A percentile compares a stretch with the other conserved stretches of the same genome.
These are phyloP conservation scores for Aspergillus bridgeri DNA, from an alignment of 495 filamentous ascomycete species.

Conservation along the genomic window DNA sequence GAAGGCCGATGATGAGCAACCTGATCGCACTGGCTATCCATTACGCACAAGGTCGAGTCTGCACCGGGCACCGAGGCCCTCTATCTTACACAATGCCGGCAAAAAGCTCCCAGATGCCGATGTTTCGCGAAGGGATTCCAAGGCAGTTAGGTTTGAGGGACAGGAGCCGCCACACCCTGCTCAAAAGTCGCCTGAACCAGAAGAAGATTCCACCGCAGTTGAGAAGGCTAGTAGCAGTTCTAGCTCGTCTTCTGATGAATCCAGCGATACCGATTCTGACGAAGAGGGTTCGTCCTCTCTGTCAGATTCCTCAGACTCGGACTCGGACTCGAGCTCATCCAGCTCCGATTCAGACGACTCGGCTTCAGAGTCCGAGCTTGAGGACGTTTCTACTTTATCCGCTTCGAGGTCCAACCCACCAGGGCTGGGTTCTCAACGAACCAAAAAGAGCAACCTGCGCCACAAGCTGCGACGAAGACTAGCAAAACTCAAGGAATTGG, in stretches of 20 bases:
- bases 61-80: not conserved
- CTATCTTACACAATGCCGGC: not conserved
- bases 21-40: constrained; percentile 1
- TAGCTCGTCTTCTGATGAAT: constrained; percentile 24
- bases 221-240: constrained; percentile 6
- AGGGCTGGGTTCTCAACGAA: constrained; percentile 45
- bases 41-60: constrained; percentile 12
- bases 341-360: constrained; percentile 18
- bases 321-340: constrained; percentile 23
- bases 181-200: constrained; percentile 12
- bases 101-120: constrained; percentile 8
- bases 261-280: constrained; percentile 9
- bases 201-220: constrained; percentile 6
- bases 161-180: constrained; percentile 8
- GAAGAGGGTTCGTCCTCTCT: constrained; percentile 15
- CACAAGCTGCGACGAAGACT: constrained; percentile 46
- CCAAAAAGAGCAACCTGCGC: constrained; percentile 54
- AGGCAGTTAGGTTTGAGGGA: constrained; percentile 33
- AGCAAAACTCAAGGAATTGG: constrained; percentile 46
- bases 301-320: constrained; percentile 17
- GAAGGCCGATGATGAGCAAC: constrained; percentile 17
- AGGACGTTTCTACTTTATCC: constrained; percentile 17
- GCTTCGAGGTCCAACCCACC: constrained; percentile 26
- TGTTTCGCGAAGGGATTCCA: constrained; percentile 27
- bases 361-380: constrained; percentile 25